These are phyloP conservation scores for Astragalus glycyphyllos DNA, from an alignment of 306 rosid species.

Conservation along the genomic window DNA sequence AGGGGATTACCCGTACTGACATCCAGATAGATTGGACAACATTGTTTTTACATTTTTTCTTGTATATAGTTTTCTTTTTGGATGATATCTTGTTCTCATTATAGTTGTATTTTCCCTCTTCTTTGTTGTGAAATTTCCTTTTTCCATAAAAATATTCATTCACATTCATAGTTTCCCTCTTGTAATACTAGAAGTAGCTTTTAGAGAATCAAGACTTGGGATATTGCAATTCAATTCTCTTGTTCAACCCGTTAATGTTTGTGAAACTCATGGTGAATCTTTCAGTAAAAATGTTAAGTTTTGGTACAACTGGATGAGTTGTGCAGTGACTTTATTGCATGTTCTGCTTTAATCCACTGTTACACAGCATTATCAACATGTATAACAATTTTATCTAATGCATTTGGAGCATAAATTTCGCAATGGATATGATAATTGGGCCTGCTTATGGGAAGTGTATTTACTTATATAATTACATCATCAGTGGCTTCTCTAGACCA, in stretches of 20 bases:
- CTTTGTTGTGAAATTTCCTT: conserved; percentile 8
- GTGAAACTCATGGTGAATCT: conserved; percentile 18
- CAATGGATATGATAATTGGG: neutral
- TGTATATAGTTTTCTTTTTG: neutral
- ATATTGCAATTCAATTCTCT: neutral
- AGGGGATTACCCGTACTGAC: conserved; percentile 10
- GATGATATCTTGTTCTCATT: neutral
- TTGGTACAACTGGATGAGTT: conserved; percentile 33
- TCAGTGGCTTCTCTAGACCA: conserved; percentile 29
- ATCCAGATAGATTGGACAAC: conserved; percentile 11
- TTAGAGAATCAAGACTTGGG: conserved; percentile 6
- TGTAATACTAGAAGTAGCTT: conserved; percentile 20
- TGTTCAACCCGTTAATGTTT: neutral
- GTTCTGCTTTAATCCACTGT: conserved; percentile 16
- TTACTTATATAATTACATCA: conserved; percentile 8
- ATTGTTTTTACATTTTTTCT: conserved; percentile 17
- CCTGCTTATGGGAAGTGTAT: conserved; percentile 22
- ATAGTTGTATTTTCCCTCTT: conserved; percentile 5
- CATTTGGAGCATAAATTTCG: conserved; percentile 4
- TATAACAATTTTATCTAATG: conserved; percentile 4
- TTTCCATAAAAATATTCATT: conserved; percentile 14
- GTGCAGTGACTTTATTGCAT: conserved; percentile 16
- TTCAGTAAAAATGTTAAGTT: neutral
- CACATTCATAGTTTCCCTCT: conserved; percentile 11
- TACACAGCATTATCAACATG: conserved; percentile 13